phyloP scores from a whole-genome alignment of 2,329 filamentous ascomycete species.

The Didymellaceae sp. region DNA sequence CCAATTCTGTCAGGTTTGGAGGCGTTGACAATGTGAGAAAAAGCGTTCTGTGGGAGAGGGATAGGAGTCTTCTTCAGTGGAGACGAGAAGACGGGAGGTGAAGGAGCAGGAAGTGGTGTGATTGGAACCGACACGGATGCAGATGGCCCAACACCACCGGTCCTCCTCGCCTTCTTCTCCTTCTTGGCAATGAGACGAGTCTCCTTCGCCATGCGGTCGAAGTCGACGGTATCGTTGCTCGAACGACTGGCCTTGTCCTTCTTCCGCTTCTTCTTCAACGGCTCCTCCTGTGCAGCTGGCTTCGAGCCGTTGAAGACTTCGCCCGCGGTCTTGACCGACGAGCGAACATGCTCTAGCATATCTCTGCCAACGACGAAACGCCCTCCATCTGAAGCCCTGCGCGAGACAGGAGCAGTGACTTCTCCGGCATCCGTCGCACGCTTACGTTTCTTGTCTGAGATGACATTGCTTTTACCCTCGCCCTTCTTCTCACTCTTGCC shows the following conservation, averaged over 20 bases:
- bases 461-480: neutral
- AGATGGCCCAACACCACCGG: neutral
- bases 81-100: neutral
- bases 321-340: constrained; percentile 14
- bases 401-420: neutral
- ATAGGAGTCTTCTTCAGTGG: constrained; percentile 18
- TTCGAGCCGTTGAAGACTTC: constrained; percentile 9
- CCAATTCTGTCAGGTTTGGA: neutral
- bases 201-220: constrained; percentile 10
- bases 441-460: constrained; percentile 28
- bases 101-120: neutral
- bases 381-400: neutral
- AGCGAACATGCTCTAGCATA: constrained; percentile 20
- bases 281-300: neutral
- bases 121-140: neutral
- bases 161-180: constrained; percentile 10
- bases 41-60: constrained; percentile 19
- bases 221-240: neutral
- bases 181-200: constrained; percentile 2
- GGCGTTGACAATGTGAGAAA: neutral
- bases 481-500: constrained; percentile 19
- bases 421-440: constrained; percentile 12
- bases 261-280: neutral
- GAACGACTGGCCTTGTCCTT: constrained; percentile 6
- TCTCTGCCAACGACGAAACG: constrained; percentile 8